Conservation (phyloP, 1,139 yeast genomes). For the Hyphopichia wangnamkhiaoensis region DNA sequence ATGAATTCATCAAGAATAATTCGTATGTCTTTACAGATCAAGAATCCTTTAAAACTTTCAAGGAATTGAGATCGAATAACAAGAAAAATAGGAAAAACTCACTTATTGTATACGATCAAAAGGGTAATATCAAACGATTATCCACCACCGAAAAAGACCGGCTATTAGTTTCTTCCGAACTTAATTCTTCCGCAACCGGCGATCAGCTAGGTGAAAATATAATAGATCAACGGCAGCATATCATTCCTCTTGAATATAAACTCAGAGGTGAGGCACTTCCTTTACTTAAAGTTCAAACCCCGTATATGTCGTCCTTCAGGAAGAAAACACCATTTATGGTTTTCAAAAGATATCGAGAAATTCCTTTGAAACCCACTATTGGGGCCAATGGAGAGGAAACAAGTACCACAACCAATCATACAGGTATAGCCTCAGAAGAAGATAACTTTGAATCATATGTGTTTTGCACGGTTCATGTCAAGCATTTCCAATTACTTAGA, state of each 20-base stretch:
- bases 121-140: slow-evolving; percentile 22
- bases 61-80: slow-evolving; percentile 22
- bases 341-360: slow-evolving; percentile 34
- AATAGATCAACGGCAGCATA: slow-evolving; percentile 33
- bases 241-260: slow-evolving; percentile 35
- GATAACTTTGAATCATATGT: slow-evolving; percentile 33
- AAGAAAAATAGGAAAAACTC: slow-evolving; percentile 26
- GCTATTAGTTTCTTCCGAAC: background rate
- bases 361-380: slow-evolving; percentile 27
- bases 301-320: slow-evolving; percentile 39
- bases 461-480: slow-evolving; percentile 36
- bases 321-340: slow-evolving; percentile 37
- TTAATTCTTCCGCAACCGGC: too few relatives aligned
- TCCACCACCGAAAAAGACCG: slow-evolving; percentile 10
- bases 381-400: slow-evolving; percentile 7
- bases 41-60: slow-evolving; percentile 34
- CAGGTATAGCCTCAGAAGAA: slow-evolving; percentile 6
- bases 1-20: slow-evolving; percentile 34
- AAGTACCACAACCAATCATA: too few relatives aligned
- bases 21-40: slow-evolving; percentile 32
- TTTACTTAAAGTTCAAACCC: slow-evolving; percentile 34
- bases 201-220: slow-evolving; percentile 7
- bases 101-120: slow-evolving; percentile 22
- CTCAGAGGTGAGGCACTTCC: slow-evolving; percentile 40
- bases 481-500: slow-evolving; percentile 27